A percentile compares a stretch with the other conserved stretches of the same genome.
Conservation (phyloP, 2,329 filamentous ascomycete species). For the Fusarium protoensiforme region DNA sequence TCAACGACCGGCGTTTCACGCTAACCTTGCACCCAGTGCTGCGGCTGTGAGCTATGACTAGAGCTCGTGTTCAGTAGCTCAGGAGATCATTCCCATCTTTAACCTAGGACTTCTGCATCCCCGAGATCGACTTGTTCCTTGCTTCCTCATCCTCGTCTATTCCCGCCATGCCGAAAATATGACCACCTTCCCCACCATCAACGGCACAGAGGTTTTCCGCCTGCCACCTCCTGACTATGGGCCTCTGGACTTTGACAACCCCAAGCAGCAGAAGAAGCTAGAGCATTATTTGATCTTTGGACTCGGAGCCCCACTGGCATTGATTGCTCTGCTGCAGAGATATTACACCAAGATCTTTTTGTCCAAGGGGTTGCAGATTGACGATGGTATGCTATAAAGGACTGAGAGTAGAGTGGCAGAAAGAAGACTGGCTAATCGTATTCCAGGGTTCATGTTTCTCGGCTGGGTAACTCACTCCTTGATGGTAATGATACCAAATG, state of each 20-base stretch:
- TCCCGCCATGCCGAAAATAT: not conserved
- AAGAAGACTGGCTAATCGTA: not conserved
- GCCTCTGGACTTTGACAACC: slow-evolving; percentile 19
- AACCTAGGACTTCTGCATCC: not conserved
- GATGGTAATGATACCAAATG: not conserved
- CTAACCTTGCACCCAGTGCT: not conserved
- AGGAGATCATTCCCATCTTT: not conserved
- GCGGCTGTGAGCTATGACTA: not conserved
- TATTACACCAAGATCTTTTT: slow-evolving; percentile 48
- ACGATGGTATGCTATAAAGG: slow-evolving; percentile 32
- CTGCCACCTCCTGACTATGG: slow-evolving; percentile 42
- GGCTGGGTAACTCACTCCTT: not conserved
- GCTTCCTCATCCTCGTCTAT: not conserved
- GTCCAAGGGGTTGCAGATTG: slow-evolving; percentile 37
- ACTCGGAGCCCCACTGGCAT: slow-evolving; percentile 38
- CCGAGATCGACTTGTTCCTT: not conserved
- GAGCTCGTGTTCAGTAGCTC: not conserved
- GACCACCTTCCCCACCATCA: not conserved
- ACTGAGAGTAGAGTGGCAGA: not conserved
- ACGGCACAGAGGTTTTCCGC: slow-evolving; percentile 39
- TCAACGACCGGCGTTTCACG: not conserved
- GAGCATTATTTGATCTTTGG: slow-evolving; percentile 39
- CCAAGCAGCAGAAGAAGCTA: slow-evolving; percentile 11
- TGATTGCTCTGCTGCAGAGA: slow-evolving; percentile 41
- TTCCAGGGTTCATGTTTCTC: not conserved